These are phyloP conservation scores for Yamadazyma dendronema DNA, from an alignment of 1,139 yeast genomes.

Conservation along the genomic window DNA sequence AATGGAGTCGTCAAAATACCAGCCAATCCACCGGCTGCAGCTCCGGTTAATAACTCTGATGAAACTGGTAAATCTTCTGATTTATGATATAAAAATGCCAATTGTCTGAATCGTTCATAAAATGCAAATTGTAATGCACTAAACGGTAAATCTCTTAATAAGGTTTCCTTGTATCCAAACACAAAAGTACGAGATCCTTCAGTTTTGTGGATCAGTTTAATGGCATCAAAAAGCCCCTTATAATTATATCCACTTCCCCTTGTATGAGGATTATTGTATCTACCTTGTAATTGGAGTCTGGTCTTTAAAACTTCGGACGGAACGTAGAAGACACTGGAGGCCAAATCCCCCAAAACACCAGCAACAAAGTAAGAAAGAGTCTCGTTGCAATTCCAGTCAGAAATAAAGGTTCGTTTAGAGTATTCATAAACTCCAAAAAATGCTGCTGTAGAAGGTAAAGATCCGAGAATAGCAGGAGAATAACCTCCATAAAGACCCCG, in stretches of 20 bases:
- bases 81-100: conserved; percentile 49
- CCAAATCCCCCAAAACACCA: conserved; percentile 89
- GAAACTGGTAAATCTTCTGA: conserved; percentile 53
- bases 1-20: conserved; percentile 81
- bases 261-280: conserved; percentile 75
- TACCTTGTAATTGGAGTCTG: conserved; percentile 87
- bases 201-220: conserved; percentile 52
- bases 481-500: conserved; percentile 92
- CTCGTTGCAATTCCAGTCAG: conserved; percentile 67
- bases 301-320: conserved; percentile 97
- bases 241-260: conserved; percentile 82
- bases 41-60: conserved; percentile 81
- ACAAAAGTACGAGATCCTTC: conserved; percentile 81
- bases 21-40: conserved; percentile 95
- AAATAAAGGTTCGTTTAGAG: conserved; percentile 68
- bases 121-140: conserved; percentile 95
- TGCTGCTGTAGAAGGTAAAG: conserved; percentile 89
- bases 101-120: conserved; percentile 77
- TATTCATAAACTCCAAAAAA: conserved; percentile 89
- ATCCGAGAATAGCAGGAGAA: conserved; percentile 85
- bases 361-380: conserved; percentile 78
- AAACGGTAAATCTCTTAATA: conserved; percentile 88
- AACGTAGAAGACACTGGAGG: conserved; percentile 89
- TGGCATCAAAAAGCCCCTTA: conserved; percentile 66
- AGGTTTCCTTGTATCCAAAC: conserved; percentile 90